These are phyloP conservation scores for Diaporthe ampelina DNA, from an alignment of 2,329 filamentous ascomycete species.

Conservation along the genomic window DNA sequence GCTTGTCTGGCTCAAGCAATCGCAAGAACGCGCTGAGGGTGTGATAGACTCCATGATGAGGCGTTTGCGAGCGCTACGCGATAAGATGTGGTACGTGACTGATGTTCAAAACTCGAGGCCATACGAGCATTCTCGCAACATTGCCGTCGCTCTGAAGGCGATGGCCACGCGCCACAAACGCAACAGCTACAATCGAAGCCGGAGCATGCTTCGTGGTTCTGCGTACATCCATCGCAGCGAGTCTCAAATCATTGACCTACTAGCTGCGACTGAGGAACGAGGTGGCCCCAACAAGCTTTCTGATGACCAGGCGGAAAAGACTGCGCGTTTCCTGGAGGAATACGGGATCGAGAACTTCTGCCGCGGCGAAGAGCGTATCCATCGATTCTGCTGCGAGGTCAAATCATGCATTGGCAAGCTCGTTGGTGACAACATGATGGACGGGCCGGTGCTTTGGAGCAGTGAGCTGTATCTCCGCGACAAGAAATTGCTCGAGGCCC, in stretches of 20 bases:
- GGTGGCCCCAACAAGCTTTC: slow-evolving; percentile 95
- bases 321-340: slow-evolving; percentile 83
- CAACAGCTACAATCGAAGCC: slow-evolving; percentile 64
- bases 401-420: slow-evolving; percentile 88
- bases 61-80: slow-evolving; percentile 80
- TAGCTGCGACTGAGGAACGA: slow-evolving; percentile 85
- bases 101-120: slow-evolving; percentile 91
- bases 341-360: slow-evolving; percentile 93
- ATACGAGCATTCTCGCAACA: slow-evolving; percentile 88
- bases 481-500: slow-evolving; percentile 70
- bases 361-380: slow-evolving; percentile 92
- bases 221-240: slow-evolving; percentile 84
- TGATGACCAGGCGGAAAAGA: slow-evolving; percentile 94
- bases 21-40: slow-evolving; percentile 81
- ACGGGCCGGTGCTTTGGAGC: slow-evolving; percentile 91
- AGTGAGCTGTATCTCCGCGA: slow-evolving; percentile 90
- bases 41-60: slow-evolving; percentile 82
- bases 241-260: slow-evolving; percentile 86
- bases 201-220: slow-evolving; percentile 57
- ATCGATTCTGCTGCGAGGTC: slow-evolving; percentile 92
- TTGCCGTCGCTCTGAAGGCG: slow-evolving; percentile 88
- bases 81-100: slow-evolving; percentile 99
- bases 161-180: slow-evolving; percentile 81
- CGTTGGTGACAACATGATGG: slow-evolving; percentile 85
- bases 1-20: slow-evolving; percentile 87